A percentile compares a stretch with the other conserved stretches of the same genome.
These are phyloP conservation scores for Apostasia ramifera DNA, from an alignment of 106 monocot genomes.

Conservation along the genomic window DNA sequence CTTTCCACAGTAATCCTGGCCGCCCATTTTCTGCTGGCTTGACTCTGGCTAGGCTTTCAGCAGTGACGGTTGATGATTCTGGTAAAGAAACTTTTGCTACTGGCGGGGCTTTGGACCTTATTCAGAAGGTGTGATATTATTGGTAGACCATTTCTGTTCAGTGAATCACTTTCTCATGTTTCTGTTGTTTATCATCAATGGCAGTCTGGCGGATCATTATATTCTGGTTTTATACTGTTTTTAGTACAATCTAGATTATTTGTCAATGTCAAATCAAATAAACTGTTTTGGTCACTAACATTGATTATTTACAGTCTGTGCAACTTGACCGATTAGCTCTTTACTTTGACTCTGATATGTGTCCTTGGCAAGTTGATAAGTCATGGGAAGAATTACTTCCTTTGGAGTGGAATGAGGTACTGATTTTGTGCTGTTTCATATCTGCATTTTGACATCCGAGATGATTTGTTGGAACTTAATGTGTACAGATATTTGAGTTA, in stretches of 20 bases:
- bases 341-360: conserved; percentile 93
- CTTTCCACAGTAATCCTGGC: conserved; percentile 86
- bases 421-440: background rate
- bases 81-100: conserved; percentile 96
- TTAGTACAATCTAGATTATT: too few species aligned
- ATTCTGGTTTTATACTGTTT: background rate
- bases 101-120: conserved; percentile 82
- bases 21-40: conserved; percentile 92
- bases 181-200: too few species aligned
- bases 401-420: conserved; percentile 89
- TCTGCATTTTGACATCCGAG: background rate
- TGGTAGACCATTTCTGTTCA: too few species aligned
- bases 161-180: too few species aligned
- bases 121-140: conserved; percentile 63
- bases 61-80: conserved; percentile 87
- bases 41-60: conserved; percentile 71
- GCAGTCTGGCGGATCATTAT: background rate
- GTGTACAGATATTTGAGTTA: conserved; percentile 69
- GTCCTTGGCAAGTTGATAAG: conserved; percentile 74
- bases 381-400: conserved; percentile 76
- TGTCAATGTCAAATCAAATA: background rate
- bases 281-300: background rate
- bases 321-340: conserved; percentile 82
- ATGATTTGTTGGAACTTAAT: conserved; percentile 6
- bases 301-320: conserved; percentile 50